A percentile compares a stretch with the other conserved stretches of the same genome.
These are phyloP conservation scores for Pichia inconspicua DNA, from an alignment of 1,139 yeast species.

Conservation along the genomic window DNA sequence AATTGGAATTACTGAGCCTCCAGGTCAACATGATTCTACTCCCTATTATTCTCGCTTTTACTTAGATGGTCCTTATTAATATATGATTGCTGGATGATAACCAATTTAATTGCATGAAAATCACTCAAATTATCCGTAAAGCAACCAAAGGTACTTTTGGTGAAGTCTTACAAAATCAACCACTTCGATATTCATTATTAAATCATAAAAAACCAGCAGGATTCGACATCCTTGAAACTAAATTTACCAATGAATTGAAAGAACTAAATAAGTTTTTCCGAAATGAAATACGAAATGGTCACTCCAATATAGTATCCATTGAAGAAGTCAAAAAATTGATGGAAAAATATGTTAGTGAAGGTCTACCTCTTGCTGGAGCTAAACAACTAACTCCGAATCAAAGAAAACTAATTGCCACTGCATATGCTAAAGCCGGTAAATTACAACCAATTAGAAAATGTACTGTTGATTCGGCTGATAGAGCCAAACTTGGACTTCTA, in stretches of 20 bases:
- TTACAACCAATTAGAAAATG: neutral
- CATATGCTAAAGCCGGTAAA: constrained; percentile 3
- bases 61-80: too few relatives aligned
- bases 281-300: neutral
- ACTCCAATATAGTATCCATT: neutral
- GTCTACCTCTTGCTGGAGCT: too few relatives aligned
- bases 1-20: too few relatives aligned
- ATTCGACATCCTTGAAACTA: constrained; percentile 7
- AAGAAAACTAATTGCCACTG: constrained; percentile 1
- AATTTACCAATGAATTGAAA: constrained; percentile 7
- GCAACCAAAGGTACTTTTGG: constrained; percentile 9
- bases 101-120: neutral
- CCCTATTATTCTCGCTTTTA: too few relatives aligned
- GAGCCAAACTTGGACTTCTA: constrained; percentile 5
- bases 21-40: too few relatives aligned
- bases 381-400: constrained; percentile 1
- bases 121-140: neutral
- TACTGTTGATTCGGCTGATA: neutral
- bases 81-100: too few relatives aligned
- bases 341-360: constrained; percentile 4
- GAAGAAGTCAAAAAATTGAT: neutral
- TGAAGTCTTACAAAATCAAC: constrained; percentile 3
- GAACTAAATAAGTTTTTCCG: constrained; percentile 7
- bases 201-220: constrained; percentile 7
- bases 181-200: neutral